Percentiles rank a stretch among this genome's conserved stretches.
phyloP scores from a whole-genome alignment of 2,329 filamentous ascomycete species.

The Fusarium xylarioides region DNA sequence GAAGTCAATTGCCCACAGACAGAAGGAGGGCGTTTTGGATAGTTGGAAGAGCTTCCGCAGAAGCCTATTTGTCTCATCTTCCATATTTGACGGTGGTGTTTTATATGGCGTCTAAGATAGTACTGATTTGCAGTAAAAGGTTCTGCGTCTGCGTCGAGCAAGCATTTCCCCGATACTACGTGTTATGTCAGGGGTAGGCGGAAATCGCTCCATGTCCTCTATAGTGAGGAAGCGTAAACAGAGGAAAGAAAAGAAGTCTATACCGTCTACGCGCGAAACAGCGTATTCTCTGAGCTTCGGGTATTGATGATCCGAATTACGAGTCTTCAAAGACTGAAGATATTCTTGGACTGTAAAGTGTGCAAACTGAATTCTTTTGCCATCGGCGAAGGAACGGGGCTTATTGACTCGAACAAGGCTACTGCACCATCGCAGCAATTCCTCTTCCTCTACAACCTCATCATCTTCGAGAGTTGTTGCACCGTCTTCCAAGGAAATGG shows the following conservation, averaged over 20 bases:
- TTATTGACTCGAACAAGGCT: neutral
- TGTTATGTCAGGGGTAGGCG: neutral
- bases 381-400: fast-evolving
- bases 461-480: neutral
- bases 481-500: neutral
- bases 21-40: neutral
- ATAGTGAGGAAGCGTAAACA: neutral
- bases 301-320: neutral
- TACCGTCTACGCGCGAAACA: neutral
- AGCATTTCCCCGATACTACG: neutral
- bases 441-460: neutral
- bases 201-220: neutral
- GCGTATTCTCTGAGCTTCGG: neutral
- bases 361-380: neutral
- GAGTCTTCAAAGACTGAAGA: neutral
- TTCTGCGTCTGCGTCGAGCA: neutral
- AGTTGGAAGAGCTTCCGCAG: neutral
- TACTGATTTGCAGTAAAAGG: neutral
- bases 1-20: neutral
- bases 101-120: fast-evolving
- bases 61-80: neutral
- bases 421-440: neutral
- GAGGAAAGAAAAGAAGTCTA: neutral
- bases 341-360: neutral
- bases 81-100: fast-evolving